Percentiles rank a stretch among this genome's conserved stretches.
phyloP scores from a whole-genome alignment of 176 grass and related monocot genomes.

The Eragrostis nindensis region DNA sequence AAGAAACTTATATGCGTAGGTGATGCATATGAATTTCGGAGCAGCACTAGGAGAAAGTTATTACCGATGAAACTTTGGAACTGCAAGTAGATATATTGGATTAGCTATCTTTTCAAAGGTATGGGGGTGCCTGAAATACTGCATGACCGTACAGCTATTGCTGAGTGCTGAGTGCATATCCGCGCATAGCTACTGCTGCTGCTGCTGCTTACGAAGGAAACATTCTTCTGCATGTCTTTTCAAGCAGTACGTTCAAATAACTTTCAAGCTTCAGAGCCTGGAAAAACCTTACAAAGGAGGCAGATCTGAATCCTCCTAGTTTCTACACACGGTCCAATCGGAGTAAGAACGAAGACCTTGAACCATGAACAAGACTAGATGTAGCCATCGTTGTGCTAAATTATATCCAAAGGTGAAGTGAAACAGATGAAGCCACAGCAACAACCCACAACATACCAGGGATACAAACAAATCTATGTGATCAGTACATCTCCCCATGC shows the following conservation, averaged over 20 bases:
- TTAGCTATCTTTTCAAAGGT: too few species aligned
- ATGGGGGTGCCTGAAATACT: too few species aligned
- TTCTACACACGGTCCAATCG: background rate
- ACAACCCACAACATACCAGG: background rate
- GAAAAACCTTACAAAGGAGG: background rate
- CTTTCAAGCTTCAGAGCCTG: background rate
- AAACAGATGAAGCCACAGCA: background rate
- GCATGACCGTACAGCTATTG: too few species aligned
- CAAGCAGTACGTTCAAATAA: background rate
- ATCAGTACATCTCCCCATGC: background rate
- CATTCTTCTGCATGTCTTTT: too few species aligned
- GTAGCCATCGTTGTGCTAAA: too few species aligned
- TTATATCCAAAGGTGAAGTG: background rate
- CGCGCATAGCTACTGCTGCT: background rate
- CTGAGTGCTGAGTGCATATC: too few species aligned
- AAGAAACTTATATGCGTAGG: too few species aligned
- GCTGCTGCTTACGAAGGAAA: background rate
- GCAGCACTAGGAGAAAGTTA: too few species aligned
- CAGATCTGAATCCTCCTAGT: background rate
- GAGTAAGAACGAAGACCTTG: background rate
- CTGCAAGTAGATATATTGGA: too few species aligned
- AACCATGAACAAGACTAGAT: background rate
- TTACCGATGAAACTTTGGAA: too few species aligned
- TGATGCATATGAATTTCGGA: too few species aligned
- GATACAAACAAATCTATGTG: background rate